phyloP scores from a whole-genome alignment of 768 basidiomycete species.

The Royoungia palumana region DNA sequence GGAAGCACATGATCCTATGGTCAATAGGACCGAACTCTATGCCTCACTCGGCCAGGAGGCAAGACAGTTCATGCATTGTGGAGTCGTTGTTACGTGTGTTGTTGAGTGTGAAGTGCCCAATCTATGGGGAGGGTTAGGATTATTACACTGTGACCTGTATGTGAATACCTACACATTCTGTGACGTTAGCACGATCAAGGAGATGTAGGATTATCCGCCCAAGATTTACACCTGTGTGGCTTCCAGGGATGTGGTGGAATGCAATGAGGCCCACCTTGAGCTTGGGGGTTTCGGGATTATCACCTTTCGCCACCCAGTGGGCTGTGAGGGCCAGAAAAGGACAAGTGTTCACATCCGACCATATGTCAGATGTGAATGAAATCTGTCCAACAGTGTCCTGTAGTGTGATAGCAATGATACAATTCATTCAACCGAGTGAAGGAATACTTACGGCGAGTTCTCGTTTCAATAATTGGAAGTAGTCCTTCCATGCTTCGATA shows the following conservation, averaged over 20 bases:
- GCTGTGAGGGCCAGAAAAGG: no score
- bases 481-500: slow-evolving; percentile 19
- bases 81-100: slow-evolving; percentile 15
- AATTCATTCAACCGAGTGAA: not conserved
- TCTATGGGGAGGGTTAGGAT: not conserved
- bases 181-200: not conserved
- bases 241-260: no score
- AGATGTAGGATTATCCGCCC: no score
- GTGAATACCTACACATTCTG: not conserved
- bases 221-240: no score
- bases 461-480: slow-evolving; percentile 19
- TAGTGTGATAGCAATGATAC: not conserved
- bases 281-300: no score
- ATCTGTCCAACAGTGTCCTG: not conserved
- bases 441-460: slow-evolving; percentile 21
- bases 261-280: no score
- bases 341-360: no score
- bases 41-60: not conserved
- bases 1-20: slow-evolving; percentile 15
- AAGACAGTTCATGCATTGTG: slow-evolving; percentile 1
- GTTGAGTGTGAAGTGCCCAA: slow-evolving; percentile 10
- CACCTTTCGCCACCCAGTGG: no score
- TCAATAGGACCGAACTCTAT: slow-evolving; percentile 11
- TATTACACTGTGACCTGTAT: not conserved
- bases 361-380: not conserved